Evolutionary conservation across 768 basidiomycete species (phyloP), one percentile per base, ranked within the genome.

Genomic region (Agaricus subrufescens): DNA sequence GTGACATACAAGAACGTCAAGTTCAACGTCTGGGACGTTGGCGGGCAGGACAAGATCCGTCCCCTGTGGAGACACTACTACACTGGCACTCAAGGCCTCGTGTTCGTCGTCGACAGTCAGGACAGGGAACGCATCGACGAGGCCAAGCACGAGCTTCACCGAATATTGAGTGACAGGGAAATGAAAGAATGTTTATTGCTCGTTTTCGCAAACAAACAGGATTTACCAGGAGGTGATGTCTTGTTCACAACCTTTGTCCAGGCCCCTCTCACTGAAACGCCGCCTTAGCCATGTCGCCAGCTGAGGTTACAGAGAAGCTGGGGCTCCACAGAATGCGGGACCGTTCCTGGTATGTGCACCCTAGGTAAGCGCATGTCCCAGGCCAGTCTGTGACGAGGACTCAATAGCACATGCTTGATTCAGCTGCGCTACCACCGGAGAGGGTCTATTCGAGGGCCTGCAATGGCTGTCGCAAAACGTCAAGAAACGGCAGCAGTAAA

Each of bases 171-270:
- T 62, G 96, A 98, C 70, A 79, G 96, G 60, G 96, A 98, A 73
- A 98, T 98, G 96, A 94, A 91, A 73, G 95, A 98, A 62, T 98
- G 95, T 69, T 70, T 98, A 54, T 69, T 98, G 67, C 87, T 98
- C 58, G 95, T 98, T n/a, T 98, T 98, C 72, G 95, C 96, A 34
- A 98, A 98, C 77, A 98, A 98, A 76, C 96, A 98, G 74, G 96
- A 98, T 82, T 74, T 98, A 63, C 94, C 94, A 7, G 94, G 92
- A 71, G 95, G 95, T 96, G 64, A 63, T 86, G 7, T 15, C 7
- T 34, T 34, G 34, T 34, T 43, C 46, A 23, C 40, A 26, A 23
- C 6, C 37, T 52, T 27, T 53, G 19, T 19, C 19, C 42, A 42
- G 26, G 29, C 48, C 53, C 29, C 23, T 9, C 27, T 25, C 15